These are phyloP conservation scores for Podospora pseudoanserina DNA, from an alignment of 495 filamentous ascomycete genomes.

Conservation along the genomic window DNA sequence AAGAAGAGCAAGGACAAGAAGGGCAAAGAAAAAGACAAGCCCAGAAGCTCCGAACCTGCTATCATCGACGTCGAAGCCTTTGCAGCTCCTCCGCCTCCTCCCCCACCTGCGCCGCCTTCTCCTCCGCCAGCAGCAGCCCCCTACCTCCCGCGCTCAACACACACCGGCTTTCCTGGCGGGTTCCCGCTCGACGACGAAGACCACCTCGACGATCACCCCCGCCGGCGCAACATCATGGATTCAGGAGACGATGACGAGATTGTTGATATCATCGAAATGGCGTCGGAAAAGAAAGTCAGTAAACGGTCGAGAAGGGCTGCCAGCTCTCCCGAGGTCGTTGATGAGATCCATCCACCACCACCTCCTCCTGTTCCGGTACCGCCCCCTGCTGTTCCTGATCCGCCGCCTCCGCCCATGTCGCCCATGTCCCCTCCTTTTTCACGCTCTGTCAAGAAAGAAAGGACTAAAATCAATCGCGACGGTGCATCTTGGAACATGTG, in stretches of 20 bases:
- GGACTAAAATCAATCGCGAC: constrained; percentile 44
- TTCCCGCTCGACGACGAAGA: constrained; percentile 45
- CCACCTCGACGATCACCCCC: constrained; percentile 3
- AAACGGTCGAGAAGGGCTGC: constrained; percentile 31
- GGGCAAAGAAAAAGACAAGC: constrained; percentile 17
- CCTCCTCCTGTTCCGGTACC: constrained; percentile 22
- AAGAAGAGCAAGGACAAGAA: constrained; percentile 29
- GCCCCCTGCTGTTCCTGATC: constrained; percentile 45
- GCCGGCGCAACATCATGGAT: neutral
- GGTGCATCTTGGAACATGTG: constrained; percentile 45
- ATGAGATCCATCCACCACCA: constrained; percentile 23
- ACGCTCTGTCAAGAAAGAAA: constrained; percentile 44
- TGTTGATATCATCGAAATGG: constrained; percentile 46
- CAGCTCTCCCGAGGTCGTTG: constrained; percentile 28
- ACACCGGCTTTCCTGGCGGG: constrained; percentile 47
- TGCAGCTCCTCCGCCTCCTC: constrained; percentile 18
- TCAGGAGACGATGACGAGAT: constrained; percentile 40
- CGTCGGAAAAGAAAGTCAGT: constrained; percentile 36
- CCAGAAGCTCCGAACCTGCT: constrained; percentile 6
- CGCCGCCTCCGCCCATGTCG: constrained; percentile 32
- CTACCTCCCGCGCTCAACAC: constrained; percentile 45
- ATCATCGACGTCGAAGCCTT: constrained; percentile 21
- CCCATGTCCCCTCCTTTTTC: neutral
- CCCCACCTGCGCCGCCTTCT: constrained; percentile 17
- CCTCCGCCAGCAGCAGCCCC: constrained; percentile 22